Percentiles rank a stretch among this genome's conserved stretches.
phyloP scores from a whole-genome alignment of 2,329 filamentous ascomycete species.

The Madurella fahalii region DNA sequence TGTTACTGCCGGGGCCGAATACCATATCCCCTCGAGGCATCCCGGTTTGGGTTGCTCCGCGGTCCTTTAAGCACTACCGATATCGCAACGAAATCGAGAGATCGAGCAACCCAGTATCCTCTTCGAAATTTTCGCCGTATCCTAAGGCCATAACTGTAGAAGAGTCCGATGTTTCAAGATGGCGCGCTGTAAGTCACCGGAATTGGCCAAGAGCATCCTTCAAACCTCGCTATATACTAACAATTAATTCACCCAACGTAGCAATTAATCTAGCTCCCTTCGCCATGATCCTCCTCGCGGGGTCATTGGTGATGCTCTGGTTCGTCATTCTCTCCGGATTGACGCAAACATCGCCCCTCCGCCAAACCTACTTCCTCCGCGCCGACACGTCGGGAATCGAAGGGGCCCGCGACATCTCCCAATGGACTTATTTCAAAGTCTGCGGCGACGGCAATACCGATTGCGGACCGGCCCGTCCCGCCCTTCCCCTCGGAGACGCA shows the following conservation, averaged over 20 bases:
- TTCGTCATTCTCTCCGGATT: slow-evolving; percentile 57
- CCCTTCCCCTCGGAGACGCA: slow-evolving; percentile 68
- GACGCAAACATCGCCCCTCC: slow-evolving; percentile 51
- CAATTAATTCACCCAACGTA: not conserved
- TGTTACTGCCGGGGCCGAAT: too few species aligned
- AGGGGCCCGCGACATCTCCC: slow-evolving; percentile 61
- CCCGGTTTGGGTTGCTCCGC: too few species aligned
- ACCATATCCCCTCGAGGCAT: too few species aligned
- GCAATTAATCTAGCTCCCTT: slow-evolving; percentile 34
- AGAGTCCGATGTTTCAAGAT: not conserved
- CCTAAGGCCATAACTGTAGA: not conserved
- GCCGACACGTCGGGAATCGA: slow-evolving; percentile 71
- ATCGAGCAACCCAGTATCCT: not conserved
- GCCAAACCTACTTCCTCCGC: slow-evolving; percentile 80
- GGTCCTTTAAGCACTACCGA: too few species aligned
- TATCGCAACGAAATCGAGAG: too few species aligned
- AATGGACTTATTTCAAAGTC: slow-evolving; percentile 90
- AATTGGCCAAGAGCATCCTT: not conserved
- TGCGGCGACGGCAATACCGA: slow-evolving; percentile 62
- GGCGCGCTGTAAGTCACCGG: slow-evolving; percentile 8
- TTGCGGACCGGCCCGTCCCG: slow-evolving; percentile 61
- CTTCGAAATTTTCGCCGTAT: not conserved
- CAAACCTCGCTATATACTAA: not conserved
- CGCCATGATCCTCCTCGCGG: slow-evolving; percentile 47
- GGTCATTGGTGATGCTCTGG: slow-evolving; percentile 51